Evolutionary conservation across 768 basidiomycete genomes (phyloP).

Genomic region (Mycena rosella): DNA sequence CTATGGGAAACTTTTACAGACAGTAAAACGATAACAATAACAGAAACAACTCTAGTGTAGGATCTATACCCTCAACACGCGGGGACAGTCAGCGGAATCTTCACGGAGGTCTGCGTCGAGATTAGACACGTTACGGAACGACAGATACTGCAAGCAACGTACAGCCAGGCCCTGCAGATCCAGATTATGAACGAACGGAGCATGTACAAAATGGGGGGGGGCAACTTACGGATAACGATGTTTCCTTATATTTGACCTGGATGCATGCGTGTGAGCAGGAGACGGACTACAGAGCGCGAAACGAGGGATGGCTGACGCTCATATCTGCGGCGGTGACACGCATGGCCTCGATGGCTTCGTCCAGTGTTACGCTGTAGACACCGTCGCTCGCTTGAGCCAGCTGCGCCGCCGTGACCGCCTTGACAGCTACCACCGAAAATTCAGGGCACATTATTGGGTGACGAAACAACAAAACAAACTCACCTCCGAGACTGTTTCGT

Average conservation of each 20-base stretch:
- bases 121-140: conserved; percentile 52
- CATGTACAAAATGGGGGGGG: background rate
- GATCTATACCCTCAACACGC: conserved; percentile 65
- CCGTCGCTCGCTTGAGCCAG: conserved; percentile 94
- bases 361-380: conserved; percentile 87
- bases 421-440: conserved; percentile 71
- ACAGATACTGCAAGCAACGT: conserved; percentile 42
- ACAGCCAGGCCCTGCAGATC: conserved; percentile 68
- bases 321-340: conserved; percentile 92
- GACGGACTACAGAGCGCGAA: no score
- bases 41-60: background rate
- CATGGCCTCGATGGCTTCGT: conserved; percentile 98
- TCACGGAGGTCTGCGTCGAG: conserved; percentile 66
- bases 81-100: conserved; percentile 87
- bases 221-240: conserved; percentile 83
- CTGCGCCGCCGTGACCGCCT: conserved; percentile 94
- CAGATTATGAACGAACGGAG: conserved; percentile 5
- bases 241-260: conserved; percentile 89
- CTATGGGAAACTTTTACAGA: no score
- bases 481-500: conserved; percentile 89
- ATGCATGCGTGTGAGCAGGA: conserved; percentile 4
- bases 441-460: background rate
- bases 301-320: conserved; percentile 66
- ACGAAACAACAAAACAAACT: conserved; percentile 23
- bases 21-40: background rate